Evolutionary conservation across 371 early-diverging fungal species (phyloP), one percentile per base, ranked within the genome.

Genomic region (Coemansia sp.): DNA sequence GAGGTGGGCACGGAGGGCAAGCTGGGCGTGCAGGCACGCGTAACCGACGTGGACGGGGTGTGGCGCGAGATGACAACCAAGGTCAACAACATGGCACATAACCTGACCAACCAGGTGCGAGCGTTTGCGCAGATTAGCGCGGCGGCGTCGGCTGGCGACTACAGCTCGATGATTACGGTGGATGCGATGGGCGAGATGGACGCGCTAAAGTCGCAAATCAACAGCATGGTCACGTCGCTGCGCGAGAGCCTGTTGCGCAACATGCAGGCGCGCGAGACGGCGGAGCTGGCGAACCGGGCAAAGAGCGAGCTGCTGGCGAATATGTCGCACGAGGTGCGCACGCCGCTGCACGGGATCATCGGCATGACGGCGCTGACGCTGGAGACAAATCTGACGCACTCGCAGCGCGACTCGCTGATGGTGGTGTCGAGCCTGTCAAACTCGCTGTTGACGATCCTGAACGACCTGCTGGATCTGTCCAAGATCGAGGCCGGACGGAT

Each of bases 401-500:
- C 89, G 47, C 91, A 91, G 72, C 84, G 87, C 52, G 90, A 90
- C 71, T 86, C 88, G 53, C 66, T 89, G 67, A 82, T 86, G 83
- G 87, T 88, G 38, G 87, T 90, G 34, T 84, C 83, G 37, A 82
- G 81, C 9, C 70, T 87, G 55, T 88, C 89, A 5, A 83, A 84
- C 42, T 86, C 84, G 60, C 76, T 92, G 47, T 67, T 89, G 50
- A 87, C 82, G 2, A 88, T 92, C 53, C 88, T 92, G 53, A 87
- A 91, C 61, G 90, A 90, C 69, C 86, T 92, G 67, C 80, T 92
- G 18, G 91, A 92, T 79, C 85, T 91, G 55, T 89, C 90, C 44
- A 91, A 90, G 80, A 89, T 91, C 64, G 92, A 92, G 69, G 88
- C 91, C 0, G 89, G 89, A 31, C 85, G 88, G 32, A 82, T 92